Evolutionary conservation across 1,284 basidiomycete species (phyloP).

Genomic region (Macrocybe sp.): DNA sequence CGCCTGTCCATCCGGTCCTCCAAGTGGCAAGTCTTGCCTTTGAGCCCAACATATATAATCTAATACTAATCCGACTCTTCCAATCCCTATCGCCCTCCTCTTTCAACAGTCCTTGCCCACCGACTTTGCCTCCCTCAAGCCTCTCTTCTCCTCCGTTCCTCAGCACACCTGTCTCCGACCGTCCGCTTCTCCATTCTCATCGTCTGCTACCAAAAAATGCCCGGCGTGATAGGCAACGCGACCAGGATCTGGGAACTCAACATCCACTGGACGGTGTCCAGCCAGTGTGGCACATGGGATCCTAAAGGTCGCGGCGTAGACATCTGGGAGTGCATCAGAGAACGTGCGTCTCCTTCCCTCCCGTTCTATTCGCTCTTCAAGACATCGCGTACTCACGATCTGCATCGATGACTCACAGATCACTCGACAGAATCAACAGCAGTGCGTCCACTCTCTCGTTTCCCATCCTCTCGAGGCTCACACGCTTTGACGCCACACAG

Average conservation of each 20-base stretch:
- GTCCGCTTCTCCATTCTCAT: not conserved
- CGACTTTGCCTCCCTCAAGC: not conserved
- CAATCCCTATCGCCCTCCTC: conserved; percentile 3
- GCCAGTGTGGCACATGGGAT: conserved; percentile 69
- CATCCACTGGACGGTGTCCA: conserved; percentile 53
- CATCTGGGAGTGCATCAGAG: conserved; percentile 65
- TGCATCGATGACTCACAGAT: conserved; percentile 35
- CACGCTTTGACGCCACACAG: conserved; percentile 24
- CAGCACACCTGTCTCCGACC: conserved; percentile 3
- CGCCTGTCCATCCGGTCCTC: too few species aligned
- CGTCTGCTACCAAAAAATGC: conserved; percentile 23
- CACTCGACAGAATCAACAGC: conserved; percentile 48
- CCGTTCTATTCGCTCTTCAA: conserved; percentile 2
- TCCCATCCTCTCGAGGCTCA: conserved; percentile 5
- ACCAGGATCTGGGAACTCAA: conserved; percentile 68
- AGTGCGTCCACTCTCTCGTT: conserved; percentile 30
- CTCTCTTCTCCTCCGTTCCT: conserved; percentile 1
- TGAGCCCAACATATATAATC: too few species aligned
- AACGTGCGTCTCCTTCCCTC: conserved; percentile 42
- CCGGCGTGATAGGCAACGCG: conserved; percentile 51
- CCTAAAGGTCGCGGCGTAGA: conserved; percentile 56
- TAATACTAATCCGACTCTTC: too few species aligned
- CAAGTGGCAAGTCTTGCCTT: too few species aligned
- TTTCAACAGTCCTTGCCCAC: not conserved
- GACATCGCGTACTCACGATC: conserved; percentile 1